These are phyloP conservation scores for Dinochytrium kinnereticum DNA, from an alignment of 371 early-diverging fungal genomes.

Conservation along the genomic window DNA sequence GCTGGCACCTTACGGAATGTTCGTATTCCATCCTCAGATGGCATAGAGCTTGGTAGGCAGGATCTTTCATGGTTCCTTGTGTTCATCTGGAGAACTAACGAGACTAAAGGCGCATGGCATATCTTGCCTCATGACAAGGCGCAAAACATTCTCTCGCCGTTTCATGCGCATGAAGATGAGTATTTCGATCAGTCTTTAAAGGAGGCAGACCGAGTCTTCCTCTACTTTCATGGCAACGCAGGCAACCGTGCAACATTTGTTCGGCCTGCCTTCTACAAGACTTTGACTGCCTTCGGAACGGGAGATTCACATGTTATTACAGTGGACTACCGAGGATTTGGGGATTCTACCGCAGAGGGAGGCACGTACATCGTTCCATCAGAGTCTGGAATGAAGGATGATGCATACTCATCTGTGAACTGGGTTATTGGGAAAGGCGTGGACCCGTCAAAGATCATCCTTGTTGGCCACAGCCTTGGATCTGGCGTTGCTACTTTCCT, in stretches of 20 bases:
- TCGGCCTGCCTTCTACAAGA: neutral
- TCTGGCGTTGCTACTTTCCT: constrained; percentile 47
- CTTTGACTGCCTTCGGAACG: constrained; percentile 3
- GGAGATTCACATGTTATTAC: constrained; percentile 28
- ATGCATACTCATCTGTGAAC: constrained; percentile 38
- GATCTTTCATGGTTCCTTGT: too few species aligned
- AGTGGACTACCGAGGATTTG: constrained; percentile 45
- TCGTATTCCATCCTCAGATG: neutral
- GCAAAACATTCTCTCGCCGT: constrained; percentile 6
- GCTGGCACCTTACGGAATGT: neutral
- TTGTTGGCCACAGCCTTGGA: constrained; percentile 52
- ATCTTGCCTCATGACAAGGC: constrained; percentile 13
- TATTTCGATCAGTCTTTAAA: neutral
- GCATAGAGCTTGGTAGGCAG: neutral
- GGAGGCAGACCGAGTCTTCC: constrained; percentile 15
- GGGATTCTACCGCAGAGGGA: constrained; percentile 35
- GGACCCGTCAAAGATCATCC: constrained; percentile 26
- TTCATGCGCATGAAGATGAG: neutral
- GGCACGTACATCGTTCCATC: constrained; percentile 20
- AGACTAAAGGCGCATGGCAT: too few species aligned
- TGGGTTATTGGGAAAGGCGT: constrained; percentile 34
- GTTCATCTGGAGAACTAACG: too few species aligned
- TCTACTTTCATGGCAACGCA: constrained; percentile 59
- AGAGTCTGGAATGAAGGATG: constrained; percentile 37
- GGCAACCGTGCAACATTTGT: constrained; percentile 46